These are phyloP conservation scores for Dicorynia guianensis DNA, from an alignment of 306 rosid genomes.

Conservation along the genomic window DNA sequence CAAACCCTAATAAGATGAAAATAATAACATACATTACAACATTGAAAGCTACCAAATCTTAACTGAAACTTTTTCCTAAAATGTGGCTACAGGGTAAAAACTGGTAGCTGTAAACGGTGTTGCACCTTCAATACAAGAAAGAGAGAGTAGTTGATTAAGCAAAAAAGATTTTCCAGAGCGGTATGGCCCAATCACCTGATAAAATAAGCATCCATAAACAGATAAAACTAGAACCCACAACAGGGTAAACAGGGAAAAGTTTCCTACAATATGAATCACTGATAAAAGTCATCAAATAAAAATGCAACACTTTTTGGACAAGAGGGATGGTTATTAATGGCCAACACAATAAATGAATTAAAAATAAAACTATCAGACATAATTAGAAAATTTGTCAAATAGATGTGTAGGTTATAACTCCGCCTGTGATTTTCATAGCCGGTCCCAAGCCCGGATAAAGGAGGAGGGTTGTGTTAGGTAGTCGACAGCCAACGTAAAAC, in stretches of 20 bases:
- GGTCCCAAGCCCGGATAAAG: no score
- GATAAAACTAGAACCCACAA: constrained; percentile 27
- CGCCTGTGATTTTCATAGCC: no score
- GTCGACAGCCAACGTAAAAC: no score
- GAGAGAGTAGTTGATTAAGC: constrained; percentile 97
- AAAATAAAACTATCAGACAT: not conserved
- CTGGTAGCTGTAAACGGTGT: constrained; percentile 33
- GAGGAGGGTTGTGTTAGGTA: no score
- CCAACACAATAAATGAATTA: not conserved
- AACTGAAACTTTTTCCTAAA: constrained; percentile 5
- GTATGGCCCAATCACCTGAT: constrained; percentile 77
- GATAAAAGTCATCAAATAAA: not conserved
- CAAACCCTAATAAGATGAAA: constrained; percentile 69
- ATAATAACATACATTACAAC: constrained; percentile 16
- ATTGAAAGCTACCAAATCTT: constrained; percentile 35
- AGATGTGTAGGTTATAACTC: not conserved
- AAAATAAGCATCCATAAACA: constrained; percentile 32
- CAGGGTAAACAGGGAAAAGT: not conserved
- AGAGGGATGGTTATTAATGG: constrained; percentile 16
- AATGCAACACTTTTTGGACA: constrained; percentile 10
- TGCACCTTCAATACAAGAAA: constrained; percentile 94
- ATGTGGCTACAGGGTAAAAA: constrained; percentile 2
- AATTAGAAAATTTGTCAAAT: not conserved
- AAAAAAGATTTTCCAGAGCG: constrained; percentile 97
- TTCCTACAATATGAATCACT: constrained; percentile 23